A percentile compares a stretch with the other conserved stretches of the same genome.
Conservation (phyloP, 2,329 filamentous ascomycete genomes). For the Alternaria alternata region DNA sequence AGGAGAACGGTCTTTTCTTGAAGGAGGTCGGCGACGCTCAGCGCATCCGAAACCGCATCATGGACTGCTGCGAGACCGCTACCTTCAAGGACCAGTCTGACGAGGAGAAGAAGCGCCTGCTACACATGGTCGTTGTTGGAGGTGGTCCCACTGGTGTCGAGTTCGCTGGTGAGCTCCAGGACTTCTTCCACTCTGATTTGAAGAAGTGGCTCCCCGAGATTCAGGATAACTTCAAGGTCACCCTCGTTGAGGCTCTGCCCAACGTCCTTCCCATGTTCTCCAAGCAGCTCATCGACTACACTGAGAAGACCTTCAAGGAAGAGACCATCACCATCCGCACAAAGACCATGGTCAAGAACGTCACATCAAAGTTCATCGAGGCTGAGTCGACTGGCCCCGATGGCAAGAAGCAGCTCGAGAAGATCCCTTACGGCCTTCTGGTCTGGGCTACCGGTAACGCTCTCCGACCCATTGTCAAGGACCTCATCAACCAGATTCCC, state of each 20-base stretch:
- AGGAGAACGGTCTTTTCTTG: slow-evolving; percentile 94
- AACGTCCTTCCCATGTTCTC: slow-evolving; percentile 98
- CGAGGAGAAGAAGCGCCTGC: slow-evolving; percentile 89
- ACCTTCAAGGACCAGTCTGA: slow-evolving; percentile 94
- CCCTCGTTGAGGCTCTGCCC: slow-evolving; percentile 94
- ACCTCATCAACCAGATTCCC: slow-evolving; percentile 90
- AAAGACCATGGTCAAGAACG: slow-evolving; percentile 99
- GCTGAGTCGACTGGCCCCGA: slow-evolving; percentile 83
- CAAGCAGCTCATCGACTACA: slow-evolving; percentile 99
- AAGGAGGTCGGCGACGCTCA: slow-evolving; percentile 98
- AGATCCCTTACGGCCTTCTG: slow-evolving; percentile 91
- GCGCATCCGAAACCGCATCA: slow-evolving; percentile 96
- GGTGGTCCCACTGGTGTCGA: slow-evolving; percentile 97
- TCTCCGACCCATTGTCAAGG: slow-evolving; percentile 84
- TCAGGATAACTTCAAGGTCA: slow-evolving; percentile 93
- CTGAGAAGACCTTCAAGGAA: slow-evolving; percentile 98
- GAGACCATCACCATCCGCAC: slow-evolving; percentile 97
- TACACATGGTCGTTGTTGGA: slow-evolving; percentile 91
- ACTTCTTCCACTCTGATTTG: slow-evolving; percentile 98
- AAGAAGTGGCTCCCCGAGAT: slow-evolving; percentile 98
- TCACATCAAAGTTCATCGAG: slow-evolving; percentile 91
- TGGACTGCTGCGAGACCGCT: slow-evolving; percentile 99
- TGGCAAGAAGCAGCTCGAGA: slow-evolving; percentile 81
- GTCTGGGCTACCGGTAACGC: slow-evolving; percentile 99
- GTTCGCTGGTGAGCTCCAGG: slow-evolving; percentile 96